Conservation (phyloP, 108 stramenopile species). For the Chaetoceros tenuissimus region DNA sequence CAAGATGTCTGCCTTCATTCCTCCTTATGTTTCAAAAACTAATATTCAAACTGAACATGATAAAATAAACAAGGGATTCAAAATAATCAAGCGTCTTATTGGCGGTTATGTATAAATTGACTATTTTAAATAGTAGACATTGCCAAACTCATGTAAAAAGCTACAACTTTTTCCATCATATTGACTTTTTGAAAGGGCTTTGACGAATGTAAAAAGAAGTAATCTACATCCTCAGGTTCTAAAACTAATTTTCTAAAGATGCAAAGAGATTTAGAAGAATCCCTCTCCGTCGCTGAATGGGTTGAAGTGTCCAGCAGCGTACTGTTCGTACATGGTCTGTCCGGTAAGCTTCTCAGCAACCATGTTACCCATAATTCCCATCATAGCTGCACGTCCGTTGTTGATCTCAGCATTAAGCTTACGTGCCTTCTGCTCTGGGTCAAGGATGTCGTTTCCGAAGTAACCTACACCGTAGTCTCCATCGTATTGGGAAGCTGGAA, state of each 20-base stretch:
- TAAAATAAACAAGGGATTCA: too few relatives aligned
- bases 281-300: constrained; percentile 23
- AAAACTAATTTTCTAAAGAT: not conserved
- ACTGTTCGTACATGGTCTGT: constrained; percentile 42
- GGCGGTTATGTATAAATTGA: too few relatives aligned
- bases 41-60: too few relatives aligned
- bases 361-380: constrained; percentile 86
- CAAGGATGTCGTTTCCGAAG: constrained; percentile 33
- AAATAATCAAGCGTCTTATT: too few relatives aligned
- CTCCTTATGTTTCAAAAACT: too few relatives aligned
- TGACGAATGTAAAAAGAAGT: too few relatives aligned
- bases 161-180: too few relatives aligned
- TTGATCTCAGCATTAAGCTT: constrained; percentile 77
- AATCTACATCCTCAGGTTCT: too few relatives aligned
- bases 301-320: constrained; percentile 23
- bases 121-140: too few relatives aligned
- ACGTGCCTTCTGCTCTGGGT: constrained; percentile 21
- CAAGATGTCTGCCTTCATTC: too few relatives aligned
- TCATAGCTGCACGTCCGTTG: constrained; percentile 87
- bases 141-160: too few relatives aligned
- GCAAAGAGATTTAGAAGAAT: constrained; percentile 11
- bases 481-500: constrained; percentile 52
- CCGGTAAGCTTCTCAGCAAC: constrained; percentile 39
- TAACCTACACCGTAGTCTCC: constrained; percentile 57
- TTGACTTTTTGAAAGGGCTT: too few relatives aligned